These are phyloP conservation scores for Chlamydomonas incerta DNA, from an alignment of 139 green algal genomes.

Conservation along the genomic window DNA sequence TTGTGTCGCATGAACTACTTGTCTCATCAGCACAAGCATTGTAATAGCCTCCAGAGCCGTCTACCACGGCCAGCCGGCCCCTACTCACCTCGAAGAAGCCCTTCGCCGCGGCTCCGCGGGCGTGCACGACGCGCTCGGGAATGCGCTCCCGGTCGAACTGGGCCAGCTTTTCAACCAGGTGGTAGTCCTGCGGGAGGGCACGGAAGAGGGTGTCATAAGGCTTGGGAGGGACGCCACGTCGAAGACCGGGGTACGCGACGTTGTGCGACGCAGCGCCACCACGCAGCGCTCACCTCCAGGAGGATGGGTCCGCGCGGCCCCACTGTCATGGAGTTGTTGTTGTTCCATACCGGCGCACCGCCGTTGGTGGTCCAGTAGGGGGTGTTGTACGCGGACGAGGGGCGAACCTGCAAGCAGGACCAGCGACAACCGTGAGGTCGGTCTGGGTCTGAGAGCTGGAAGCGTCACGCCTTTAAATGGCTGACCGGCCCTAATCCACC, in stretches of 20 bases:
- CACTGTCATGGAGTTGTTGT: constrained; percentile 91
- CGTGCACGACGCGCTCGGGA: constrained; percentile 96
- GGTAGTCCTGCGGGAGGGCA: constrained; percentile 79
- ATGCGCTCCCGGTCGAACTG: constrained; percentile 97
- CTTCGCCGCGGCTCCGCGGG: constrained; percentile 93
- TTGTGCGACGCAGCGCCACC: too few relatives aligned
- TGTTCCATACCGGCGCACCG: constrained; percentile 93
- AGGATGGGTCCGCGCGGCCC: constrained; percentile 72
- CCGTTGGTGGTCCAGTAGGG: constrained; percentile 93
- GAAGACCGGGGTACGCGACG: too few relatives aligned
- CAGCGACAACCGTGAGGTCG: too few relatives aligned
- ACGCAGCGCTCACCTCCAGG: constrained; percentile 65
- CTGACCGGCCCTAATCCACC: too few relatives aligned
- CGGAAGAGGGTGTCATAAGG: neutral
- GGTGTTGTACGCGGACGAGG: constrained; percentile 48
- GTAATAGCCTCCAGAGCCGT: too few relatives aligned
- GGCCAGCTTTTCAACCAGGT: constrained; percentile 95
- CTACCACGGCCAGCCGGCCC: too few relatives aligned
- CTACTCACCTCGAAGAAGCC: constrained; percentile 98
- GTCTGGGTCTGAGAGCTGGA: too few relatives aligned
- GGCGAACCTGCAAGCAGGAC: constrained; percentile 49
- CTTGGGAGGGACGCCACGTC: neutral
- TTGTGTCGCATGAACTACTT: too few relatives aligned
- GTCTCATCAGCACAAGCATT: too few relatives aligned
- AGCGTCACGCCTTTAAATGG: too few relatives aligned